Evolutionary conservation across 2,329 filamentous ascomycete genomes (phyloP), one percentile per base, ranked within the genome.

Genomic region (Monosporascus sp.): DNA sequence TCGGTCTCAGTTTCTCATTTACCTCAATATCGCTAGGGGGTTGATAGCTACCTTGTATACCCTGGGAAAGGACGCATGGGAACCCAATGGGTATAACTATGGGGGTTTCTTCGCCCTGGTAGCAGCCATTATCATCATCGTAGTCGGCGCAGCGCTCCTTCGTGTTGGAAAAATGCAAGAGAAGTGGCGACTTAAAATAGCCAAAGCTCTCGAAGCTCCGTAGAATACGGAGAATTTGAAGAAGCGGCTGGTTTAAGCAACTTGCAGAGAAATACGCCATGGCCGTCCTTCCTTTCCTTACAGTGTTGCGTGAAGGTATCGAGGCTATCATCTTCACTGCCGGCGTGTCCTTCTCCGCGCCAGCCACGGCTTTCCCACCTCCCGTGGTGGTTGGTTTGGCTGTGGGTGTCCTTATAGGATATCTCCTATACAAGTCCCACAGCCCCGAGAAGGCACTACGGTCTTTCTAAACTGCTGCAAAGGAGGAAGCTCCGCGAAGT

Each of bases 281-380:
- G 87, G 94, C 95, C 68, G 70, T 89, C 46, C 75, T 96, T 51
- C 91, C 91, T 1, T 95, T 96, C 70, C 79, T 96, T 66, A 96
- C 90, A 0, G n/a, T 96, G 4, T 22, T 22, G 15, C 79, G 91
- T 37, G 90, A 96, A 68, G 91, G 90, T 3, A 81, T 96, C 31
- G 91, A 96, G 68, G 89, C 88, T 0, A 86, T 96, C 37, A 81
- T 96, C 24, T 96, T 95, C 68, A 84, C 95, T 50, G 89, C 89
- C 17, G 91, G 90, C 20, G 90, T 96, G 5, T 87, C 87, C 3
- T 84, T 96, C 51, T 82, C 84, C 1, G 76, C 88, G 3, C 89
- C 90, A 0, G 89, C 89, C 2, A 82, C 80, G 6, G 79, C 90
- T 0, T 88, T 96, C 49, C 90, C 91, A 2, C 72, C 96, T 5